These are phyloP conservation scores for Tilletia indica DNA, from an alignment of 1,284 basidiomycete species.

Conservation along the genomic window DNA sequence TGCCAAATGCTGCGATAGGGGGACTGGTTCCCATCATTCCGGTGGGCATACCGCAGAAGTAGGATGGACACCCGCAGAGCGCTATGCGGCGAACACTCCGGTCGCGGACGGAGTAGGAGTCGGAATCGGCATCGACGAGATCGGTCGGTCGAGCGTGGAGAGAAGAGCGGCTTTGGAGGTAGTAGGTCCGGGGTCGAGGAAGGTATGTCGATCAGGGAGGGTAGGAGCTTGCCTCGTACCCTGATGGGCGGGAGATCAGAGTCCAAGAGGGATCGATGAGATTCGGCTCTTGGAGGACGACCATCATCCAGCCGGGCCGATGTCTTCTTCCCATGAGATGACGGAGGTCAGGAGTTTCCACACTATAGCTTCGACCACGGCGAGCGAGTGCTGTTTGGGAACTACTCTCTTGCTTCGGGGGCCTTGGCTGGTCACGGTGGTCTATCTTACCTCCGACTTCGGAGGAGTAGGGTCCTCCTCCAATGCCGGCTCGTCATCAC, in stretches of 20 bases:
- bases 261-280: not conserved
- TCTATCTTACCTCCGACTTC: too few relatives aligned
- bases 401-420: not conserved
- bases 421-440: too few relatives aligned
- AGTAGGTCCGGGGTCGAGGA: too few relatives aligned
- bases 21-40: not conserved
- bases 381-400: too few relatives aligned
- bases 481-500: too few relatives aligned
- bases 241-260: not conserved
- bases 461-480: too few relatives aligned
- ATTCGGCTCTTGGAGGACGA: not conserved
- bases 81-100: constrained; percentile 8
- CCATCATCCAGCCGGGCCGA: not conserved
- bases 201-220: too few relatives aligned
- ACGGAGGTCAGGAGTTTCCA: constrained; percentile 1
- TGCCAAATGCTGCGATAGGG: not conserved
- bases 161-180: too few relatives aligned
- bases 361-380: not conserved
- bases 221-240: not conserved
- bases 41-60: not conserved
- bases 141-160: too few relatives aligned
- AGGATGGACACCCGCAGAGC: constrained; percentile 1
- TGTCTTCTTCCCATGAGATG: not conserved
- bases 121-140: too few relatives aligned
- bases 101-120: too few relatives aligned